Conservation (phyloP, 805 yeast genomes). For the Zygosaccharomyces kombuchaensis region DNA sequence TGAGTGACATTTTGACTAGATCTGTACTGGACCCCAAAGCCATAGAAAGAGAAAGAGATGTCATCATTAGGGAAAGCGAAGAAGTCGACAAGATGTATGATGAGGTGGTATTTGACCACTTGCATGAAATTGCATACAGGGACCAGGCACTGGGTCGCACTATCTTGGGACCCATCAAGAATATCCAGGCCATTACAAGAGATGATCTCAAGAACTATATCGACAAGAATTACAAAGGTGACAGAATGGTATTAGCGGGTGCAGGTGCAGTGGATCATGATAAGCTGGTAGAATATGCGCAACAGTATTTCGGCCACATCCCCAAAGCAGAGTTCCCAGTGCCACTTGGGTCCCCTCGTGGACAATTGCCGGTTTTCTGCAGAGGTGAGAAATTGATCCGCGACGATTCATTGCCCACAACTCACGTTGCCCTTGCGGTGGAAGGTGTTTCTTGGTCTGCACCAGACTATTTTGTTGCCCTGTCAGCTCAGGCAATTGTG, state of each 20-base stretch:
- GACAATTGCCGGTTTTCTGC: conserved; percentile 68
- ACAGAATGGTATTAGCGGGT: conserved; percentile 96
- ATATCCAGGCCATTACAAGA: conserved; percentile 75
- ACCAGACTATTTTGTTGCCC: conserved; percentile 89
- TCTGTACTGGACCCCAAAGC: conserved; percentile 79
- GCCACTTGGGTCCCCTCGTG: conserved; percentile 63
- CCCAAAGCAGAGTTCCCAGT: conserved; percentile 47
- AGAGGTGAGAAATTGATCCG: conserved; percentile 84
- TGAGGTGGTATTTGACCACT: conserved; percentile 94
- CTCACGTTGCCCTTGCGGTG: conserved; percentile 90
- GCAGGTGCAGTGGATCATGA: conserved; percentile 92
- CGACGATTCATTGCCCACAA: conserved; percentile 77
- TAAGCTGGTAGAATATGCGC: conserved; percentile 71
- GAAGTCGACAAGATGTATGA: conserved; percentile 98
- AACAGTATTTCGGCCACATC: conserved; percentile 69
- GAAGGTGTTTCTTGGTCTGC: conserved; percentile 98
- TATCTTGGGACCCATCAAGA: conserved; percentile 87
- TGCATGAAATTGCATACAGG: conserved; percentile 87
- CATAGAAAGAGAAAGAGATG: conserved; percentile 93
- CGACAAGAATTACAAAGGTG: conserved; percentile 83
- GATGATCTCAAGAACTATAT: conserved; percentile 77
- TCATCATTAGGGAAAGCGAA: conserved; percentile 91
- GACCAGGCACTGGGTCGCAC: conserved; percentile 95
- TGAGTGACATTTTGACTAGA: conserved; percentile 83
- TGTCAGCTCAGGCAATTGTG: conserved; percentile 93